These are phyloP conservation scores for Carex scoparia DNA, from an alignment of 176 grass and related monocot species.

Conservation along the genomic window DNA sequence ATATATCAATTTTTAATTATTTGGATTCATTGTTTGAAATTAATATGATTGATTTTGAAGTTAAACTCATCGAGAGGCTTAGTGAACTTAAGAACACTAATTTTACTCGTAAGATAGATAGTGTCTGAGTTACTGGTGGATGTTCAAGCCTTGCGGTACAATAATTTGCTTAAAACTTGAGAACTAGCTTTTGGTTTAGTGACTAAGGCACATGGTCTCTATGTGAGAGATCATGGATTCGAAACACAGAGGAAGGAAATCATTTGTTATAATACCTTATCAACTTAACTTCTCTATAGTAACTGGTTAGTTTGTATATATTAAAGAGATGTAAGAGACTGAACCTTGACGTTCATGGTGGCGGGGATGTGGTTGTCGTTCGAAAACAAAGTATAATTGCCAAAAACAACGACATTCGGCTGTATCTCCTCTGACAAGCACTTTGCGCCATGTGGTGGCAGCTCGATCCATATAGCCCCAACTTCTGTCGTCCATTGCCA, in stretches of 20 bases:
- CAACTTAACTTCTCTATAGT: background rate
- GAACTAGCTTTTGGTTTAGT: too few species aligned
- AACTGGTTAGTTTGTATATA: background rate
- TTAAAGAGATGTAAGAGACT: background rate
- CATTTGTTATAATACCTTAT: background rate
- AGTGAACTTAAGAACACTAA: too few species aligned
- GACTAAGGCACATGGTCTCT: too few species aligned
- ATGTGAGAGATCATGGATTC: too few species aligned
- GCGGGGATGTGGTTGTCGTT: constrained; percentile 37
- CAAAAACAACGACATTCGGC: constrained; percentile 63
- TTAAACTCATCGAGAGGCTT: too few species aligned
- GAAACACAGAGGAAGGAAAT: too few species aligned
- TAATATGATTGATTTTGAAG: too few species aligned
- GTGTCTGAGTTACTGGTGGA: background rate
- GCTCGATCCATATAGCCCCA: constrained; percentile 63
- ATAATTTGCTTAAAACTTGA: background rate
- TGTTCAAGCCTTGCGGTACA: background rate
- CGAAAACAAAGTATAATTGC: constrained; percentile 60
- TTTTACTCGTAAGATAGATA: background rate
- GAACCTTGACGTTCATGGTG: constrained; percentile 63
- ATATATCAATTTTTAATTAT: too few species aligned
- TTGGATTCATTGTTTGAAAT: too few species aligned
- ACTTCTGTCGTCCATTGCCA: constrained; percentile 26
- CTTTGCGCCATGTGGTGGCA: constrained; percentile 43
- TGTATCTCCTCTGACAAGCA: constrained; percentile 82